phyloP scores from a whole-genome alignment of 805 yeast species.

The Novakomyces olei region DNA sequence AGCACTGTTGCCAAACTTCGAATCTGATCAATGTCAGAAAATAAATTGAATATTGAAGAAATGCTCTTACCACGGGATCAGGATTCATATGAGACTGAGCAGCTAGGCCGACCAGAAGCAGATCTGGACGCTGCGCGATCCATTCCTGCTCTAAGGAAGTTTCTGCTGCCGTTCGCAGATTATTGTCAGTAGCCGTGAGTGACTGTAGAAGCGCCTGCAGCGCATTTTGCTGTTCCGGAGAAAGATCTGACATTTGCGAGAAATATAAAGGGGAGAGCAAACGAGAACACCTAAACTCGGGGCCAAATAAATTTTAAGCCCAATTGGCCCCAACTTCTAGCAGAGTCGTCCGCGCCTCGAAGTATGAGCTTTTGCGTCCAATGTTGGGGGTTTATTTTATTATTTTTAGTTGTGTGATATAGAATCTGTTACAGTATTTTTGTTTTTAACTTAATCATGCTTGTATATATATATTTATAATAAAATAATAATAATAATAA shows the following conservation, averaged over 20 bases:
- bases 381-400: too few species aligned
- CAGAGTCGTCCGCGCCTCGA: too few species aligned
- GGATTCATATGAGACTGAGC: conserved; percentile 32
- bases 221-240: conserved; percentile 36
- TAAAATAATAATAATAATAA: too few species aligned
- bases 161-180: conserved; percentile 59
- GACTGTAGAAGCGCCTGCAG: conserved; percentile 37
- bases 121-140: conserved; percentile 49
- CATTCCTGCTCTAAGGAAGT: conserved; percentile 48
- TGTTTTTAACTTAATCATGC: too few species aligned
- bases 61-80: conserved; percentile 1
- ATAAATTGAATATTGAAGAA: not conserved
- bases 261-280: conserved; percentile 10
- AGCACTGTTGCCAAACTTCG: conserved; percentile 65
- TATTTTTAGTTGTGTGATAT: too few species aligned
- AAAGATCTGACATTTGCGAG: conserved; percentile 21
- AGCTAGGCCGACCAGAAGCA: conserved; percentile 55
- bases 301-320: too few species aligned
- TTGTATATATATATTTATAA: too few species aligned
- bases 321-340: too few species aligned
- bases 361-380: too few species aligned
- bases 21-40: conserved; percentile 8
- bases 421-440: too few species aligned
- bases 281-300: too few species aligned
- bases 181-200: conserved; percentile 60